These are phyloP conservation scores for Antrodiella citrinella DNA, from an alignment of 768 basidiomycete species.

Conservation along the genomic window DNA sequence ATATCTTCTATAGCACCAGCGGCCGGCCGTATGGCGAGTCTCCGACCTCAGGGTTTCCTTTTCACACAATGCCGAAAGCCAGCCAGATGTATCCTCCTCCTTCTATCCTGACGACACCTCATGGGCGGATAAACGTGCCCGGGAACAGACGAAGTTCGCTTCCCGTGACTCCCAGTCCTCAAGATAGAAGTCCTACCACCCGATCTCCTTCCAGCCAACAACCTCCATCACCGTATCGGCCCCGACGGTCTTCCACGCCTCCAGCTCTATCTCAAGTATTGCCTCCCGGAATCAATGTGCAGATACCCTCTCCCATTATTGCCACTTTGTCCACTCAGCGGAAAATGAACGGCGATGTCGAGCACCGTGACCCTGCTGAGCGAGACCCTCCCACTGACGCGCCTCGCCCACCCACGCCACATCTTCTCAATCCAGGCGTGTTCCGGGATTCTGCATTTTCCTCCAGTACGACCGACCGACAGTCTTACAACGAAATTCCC, in stretches of 20 bases:
- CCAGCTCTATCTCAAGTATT: too few relatives aligned
- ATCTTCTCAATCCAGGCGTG: slow-evolving; percentile 47
- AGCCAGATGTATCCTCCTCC: too few relatives aligned
- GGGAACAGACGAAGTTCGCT: too few relatives aligned
- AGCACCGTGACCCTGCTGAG: too few relatives aligned
- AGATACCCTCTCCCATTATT: too few relatives aligned
- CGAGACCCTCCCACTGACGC: slow-evolving; percentile 8
- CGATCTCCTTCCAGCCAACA: not conserved
- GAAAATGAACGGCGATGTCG: not conserved
- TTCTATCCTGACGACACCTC: too few relatives aligned
- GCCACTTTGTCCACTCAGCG: not conserved
- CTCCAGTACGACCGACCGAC: slow-evolving; percentile 30
- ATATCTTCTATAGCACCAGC: slow-evolving; percentile 16
- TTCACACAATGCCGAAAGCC: not conserved
- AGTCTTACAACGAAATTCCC: slow-evolving; percentile 43
- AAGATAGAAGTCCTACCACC: too few relatives aligned
- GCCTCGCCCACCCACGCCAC: slow-evolving; percentile 25
- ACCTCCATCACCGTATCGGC: too few relatives aligned
- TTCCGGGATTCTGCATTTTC: slow-evolving; percentile 67
- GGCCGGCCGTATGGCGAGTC: slow-evolving; percentile 1
- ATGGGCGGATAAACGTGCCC: too few relatives aligned
- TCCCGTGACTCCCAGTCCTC: too few relatives aligned
- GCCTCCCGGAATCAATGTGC: too few relatives aligned
- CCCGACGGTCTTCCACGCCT: slow-evolving; percentile 7
- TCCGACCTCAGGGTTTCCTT: not conserved